phyloP scores from a whole-genome alignment of 2,329 filamentous ascomycete genomes.

The Alternaria arborescens region DNA sequence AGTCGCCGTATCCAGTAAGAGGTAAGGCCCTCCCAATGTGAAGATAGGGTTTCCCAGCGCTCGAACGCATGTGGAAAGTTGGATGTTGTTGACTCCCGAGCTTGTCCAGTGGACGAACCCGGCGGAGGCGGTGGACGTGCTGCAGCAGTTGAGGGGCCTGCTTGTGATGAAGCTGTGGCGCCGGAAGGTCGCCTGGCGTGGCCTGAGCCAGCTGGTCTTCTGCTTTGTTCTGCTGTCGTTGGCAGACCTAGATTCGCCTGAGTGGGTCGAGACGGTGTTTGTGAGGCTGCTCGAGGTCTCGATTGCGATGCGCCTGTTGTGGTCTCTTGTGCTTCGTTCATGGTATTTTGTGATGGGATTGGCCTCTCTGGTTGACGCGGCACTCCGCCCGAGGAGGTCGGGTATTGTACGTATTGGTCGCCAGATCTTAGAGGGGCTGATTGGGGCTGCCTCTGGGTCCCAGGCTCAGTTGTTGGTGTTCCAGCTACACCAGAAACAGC shows the following conservation, averaged over 20 bases:
- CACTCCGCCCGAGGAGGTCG: conserved; percentile 34
- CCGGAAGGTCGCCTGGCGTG: conserved; percentile 46
- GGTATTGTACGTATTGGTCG: conserved; percentile 41
- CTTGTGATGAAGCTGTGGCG: conserved; percentile 44
- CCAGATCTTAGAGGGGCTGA: conserved; percentile 34
- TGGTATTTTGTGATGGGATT: conserved; percentile 31
- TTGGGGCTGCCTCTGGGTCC: conserved; percentile 41
- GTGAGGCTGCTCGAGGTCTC: conserved; percentile 44
- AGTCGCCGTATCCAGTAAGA: conserved; percentile 96
- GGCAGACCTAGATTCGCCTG: conserved; percentile 36
- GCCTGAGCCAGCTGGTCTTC: conserved; percentile 41
- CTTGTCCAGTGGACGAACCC: conserved; percentile 39
- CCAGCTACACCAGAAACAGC: conserved; percentile 63
- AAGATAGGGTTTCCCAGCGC: conserved; percentile 94
- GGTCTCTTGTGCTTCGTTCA: conserved; percentile 31
- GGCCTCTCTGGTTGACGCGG: conserved; percentile 43
- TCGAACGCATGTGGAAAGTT: conserved; percentile 97
- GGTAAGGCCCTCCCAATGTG: conserved; percentile 97
- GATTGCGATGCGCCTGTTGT: conserved; percentile 39
- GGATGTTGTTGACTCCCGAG: conserved; percentile 58
- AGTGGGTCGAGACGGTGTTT: conserved; percentile 41
- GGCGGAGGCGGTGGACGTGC: conserved; percentile 35
- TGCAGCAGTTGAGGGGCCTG: conserved; percentile 38
- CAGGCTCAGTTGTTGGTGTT: conserved; percentile 40
- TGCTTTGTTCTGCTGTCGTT: conserved; percentile 34